phyloP scores from a whole-genome alignment of 1,284 basidiomycete species.

The Sparassis latifolia region DNA sequence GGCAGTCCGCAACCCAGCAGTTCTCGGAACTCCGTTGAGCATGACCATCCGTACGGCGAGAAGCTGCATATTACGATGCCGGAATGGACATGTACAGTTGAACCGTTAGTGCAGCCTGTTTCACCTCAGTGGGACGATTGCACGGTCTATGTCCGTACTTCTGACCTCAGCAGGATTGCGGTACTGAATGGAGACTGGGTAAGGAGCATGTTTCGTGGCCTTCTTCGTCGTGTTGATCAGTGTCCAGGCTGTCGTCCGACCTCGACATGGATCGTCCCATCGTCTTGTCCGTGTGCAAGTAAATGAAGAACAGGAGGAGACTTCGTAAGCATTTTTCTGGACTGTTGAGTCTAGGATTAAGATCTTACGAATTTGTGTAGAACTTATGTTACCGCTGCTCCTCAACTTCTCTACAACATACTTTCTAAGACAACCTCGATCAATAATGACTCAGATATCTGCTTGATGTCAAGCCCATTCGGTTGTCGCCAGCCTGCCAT shows the following conservation, averaged over 20 bases:
- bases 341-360: not conserved
- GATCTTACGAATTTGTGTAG: slow-evolving; percentile 6
- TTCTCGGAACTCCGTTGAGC: no score
- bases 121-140: slow-evolving; percentile 23
- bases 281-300: slow-evolving; percentile 55
- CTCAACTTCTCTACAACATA: slow-evolving; percentile 55
- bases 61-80: slow-evolving; percentile 6
- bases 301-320: slow-evolving; percentile 36
- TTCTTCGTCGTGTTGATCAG: not conserved
- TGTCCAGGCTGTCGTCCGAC: slow-evolving; percentile 11
- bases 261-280: slow-evolving; percentile 9
- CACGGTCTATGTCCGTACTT: slow-evolving; percentile 16
- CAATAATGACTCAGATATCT: slow-evolving; percentile 22
- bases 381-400: slow-evolving; percentile 35
- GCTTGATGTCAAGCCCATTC: slow-evolving; percentile 45
- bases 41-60: not conserved
- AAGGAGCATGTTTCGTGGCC: slow-evolving; percentile 19
- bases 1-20: not conserved
- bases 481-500: slow-evolving; percentile 52
- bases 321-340: slow-evolving; percentile 22
- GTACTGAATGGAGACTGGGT: slow-evolving; percentile 47
- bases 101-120: slow-evolving; percentile 27
- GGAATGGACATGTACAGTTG: slow-evolving; percentile 13
- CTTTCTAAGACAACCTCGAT: slow-evolving; percentile 19
- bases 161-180: slow-evolving; percentile 17